Conservation (phyloP, 176 grass and related monocot genomes). For the Paspalum vaginatum region DNA sequence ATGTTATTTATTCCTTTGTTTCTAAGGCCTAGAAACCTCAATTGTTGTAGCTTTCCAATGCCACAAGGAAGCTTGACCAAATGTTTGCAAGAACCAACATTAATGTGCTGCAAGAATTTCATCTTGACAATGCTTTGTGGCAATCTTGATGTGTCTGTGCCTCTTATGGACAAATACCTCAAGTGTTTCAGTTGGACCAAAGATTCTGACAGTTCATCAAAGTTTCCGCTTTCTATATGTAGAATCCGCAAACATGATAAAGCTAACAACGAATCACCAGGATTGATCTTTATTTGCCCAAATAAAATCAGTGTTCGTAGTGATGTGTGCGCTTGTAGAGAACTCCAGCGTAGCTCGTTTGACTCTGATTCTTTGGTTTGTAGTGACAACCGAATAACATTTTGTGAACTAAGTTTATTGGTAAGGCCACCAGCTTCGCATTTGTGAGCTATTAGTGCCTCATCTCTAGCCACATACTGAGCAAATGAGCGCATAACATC, state of each 20-base stretch:
- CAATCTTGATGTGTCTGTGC: background rate
- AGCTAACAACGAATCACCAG: background rate
- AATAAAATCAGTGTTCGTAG: constrained; percentile 17
- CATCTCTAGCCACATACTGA: constrained; percentile 2
- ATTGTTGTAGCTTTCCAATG: background rate
- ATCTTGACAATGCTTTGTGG: constrained; percentile 22
- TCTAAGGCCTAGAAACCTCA: background rate
- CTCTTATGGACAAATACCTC: constrained; percentile 19
- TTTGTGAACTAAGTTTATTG: background rate
- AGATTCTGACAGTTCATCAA: background rate
- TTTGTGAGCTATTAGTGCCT: background rate
- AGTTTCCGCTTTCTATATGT: background rate
- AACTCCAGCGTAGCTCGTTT: background rate
- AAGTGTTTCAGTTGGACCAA: constrained; percentile 39
- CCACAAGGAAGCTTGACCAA: constrained; percentile 4
- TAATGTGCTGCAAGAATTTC: constrained; percentile 40
- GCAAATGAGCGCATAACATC: constrained; percentile 24
- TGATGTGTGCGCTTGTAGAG: background rate
- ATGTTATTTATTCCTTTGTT: background rate
- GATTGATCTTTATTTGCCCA: background rate
- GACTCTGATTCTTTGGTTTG: background rate
- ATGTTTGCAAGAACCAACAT: background rate
- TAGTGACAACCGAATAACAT: constrained; percentile 3
- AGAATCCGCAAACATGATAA: constrained; percentile 12
- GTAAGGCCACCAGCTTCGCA: background rate